Evolutionary conservation across 805 yeast species (phyloP), one percentile per base, ranked within the genome.

Genomic region (Metschnikowia matae): DNA sequence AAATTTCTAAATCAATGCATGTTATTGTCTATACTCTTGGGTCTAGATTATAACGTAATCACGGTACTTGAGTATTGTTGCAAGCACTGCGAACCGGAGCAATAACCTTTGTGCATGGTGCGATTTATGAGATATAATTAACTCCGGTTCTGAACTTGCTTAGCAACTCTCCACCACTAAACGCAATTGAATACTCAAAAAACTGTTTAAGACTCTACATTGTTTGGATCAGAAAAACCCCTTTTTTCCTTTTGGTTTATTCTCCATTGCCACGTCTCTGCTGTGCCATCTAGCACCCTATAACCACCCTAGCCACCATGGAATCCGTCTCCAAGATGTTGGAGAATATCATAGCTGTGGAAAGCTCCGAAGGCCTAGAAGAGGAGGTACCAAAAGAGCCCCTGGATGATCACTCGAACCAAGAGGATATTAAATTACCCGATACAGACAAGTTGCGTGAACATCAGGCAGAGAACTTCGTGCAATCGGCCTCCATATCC

Each of bases 301-400:
- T 6, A 34, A n/a, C 17, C 17, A 42, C 29, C 14, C n/a, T 11
- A 18, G 36, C 20, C 33, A 31, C 34, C 38, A 70, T 70, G 75
- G 74, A 70, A 20, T 73, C 60, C 53, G 69, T 70, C 21, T 69
- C 74, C 29, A 66, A 65, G 41, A 67, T 70, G 49, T 52, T 71
- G 10, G 75, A 71, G 44, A 67, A 63, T 53, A 68, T 71, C 50
- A 55, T 71, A 43, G 57, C 68, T 21, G 67, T 64, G 26, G 70
- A 68, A 35, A 54, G 34, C 46, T 33, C 58, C 17, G 50, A 40
- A 3, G 20, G 17, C 20, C n/a, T 32, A 35, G 37, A 45, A 37
- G 29, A 37, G 7, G 34, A 36, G 21, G 37, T 34, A 3, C 4
- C 6, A 15, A 29, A 11, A n/a, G 34, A 34, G 14, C 15, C n/a